Evolutionary conservation across 129 eudicot genomes (phyloP).

Genomic region (carrot (Daucus carota)): DNA sequence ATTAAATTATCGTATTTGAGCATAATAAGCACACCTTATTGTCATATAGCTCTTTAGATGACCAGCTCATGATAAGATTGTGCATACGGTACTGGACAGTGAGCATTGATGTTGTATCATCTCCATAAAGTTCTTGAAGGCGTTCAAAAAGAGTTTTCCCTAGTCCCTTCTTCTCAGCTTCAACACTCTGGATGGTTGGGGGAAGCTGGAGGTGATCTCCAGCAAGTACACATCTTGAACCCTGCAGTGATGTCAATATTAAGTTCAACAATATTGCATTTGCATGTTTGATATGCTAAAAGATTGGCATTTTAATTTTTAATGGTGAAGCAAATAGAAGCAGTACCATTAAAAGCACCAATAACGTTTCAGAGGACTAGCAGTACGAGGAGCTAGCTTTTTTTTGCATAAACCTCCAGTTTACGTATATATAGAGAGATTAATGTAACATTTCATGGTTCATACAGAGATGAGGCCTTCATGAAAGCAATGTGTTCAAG

Average conservation of each 20-base stretch:
- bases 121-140: slow-evolving; percentile 83
- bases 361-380: too few species aligned
- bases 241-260: slow-evolving; percentile 31
- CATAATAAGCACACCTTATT: slow-evolving; percentile 56
- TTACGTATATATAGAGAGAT: background rate
- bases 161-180: slow-evolving; percentile 90
- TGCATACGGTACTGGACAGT: slow-evolving; percentile 98
- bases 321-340: background rate
- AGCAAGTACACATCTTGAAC: slow-evolving; percentile 78
- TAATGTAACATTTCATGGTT: background rate
- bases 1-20: background rate
- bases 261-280: background rate
- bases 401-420: background rate
- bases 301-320: background rate
- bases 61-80: slow-evolving; percentile 89
- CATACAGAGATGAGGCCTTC: background rate
- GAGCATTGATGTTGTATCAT: slow-evolving; percentile 84
- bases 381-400: background rate
- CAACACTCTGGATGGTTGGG: slow-evolving; percentile 93
- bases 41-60: slow-evolving; percentile 80
- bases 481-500: background rate
- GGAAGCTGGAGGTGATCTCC: slow-evolving; percentile 99
- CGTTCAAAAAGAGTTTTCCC: slow-evolving; percentile 93
- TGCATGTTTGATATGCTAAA: background rate
- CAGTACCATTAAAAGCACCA: background rate